Conservation (phyloP, 2,329 filamentous ascomycete genomes). For the Rutstroemia sp. region DNA sequence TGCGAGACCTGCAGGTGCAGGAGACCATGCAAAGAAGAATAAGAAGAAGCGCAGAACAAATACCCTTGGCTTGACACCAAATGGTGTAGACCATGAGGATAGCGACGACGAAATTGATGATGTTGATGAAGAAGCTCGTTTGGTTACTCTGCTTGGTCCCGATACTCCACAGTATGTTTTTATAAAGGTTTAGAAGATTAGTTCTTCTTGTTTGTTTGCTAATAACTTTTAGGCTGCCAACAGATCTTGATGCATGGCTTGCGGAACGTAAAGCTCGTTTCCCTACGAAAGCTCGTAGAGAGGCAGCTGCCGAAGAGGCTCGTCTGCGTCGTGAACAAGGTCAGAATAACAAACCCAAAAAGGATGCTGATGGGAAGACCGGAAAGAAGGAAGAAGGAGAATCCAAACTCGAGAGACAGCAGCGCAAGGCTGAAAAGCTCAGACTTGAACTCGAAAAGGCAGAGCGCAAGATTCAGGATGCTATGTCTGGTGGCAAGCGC, state of each 20-base stretch:
- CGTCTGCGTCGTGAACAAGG: conserved; percentile 27
- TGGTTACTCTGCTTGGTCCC: conserved; percentile 31
- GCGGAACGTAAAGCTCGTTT: conserved; percentile 72
- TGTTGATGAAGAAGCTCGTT: conserved; percentile 51
- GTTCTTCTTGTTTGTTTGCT: conserved; percentile 25
- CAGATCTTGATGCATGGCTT: conserved; percentile 73
- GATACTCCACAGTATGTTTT: conserved; percentile 31
- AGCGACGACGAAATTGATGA: conserved; percentile 58
- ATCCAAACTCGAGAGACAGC: conserved; percentile 45
- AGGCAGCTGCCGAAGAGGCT: conserved; percentile 51
- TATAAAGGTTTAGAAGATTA: conserved; percentile 20
- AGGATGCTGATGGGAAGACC: conserved; percentile 29
- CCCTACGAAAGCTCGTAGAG: conserved; percentile 67
- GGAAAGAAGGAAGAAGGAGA: conserved; percentile 43
- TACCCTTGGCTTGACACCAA: conserved; percentile 62
- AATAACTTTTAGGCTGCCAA: conserved; percentile 32
- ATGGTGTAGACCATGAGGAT: conserved; percentile 42
- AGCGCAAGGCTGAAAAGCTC: conserved; percentile 52
- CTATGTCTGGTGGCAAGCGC: conserved; percentile 52
- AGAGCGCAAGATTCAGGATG: conserved; percentile 39
- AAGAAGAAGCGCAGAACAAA: conserved; percentile 69
- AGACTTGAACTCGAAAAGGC: conserved; percentile 61
- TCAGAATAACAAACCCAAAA: conserved; percentile 21
- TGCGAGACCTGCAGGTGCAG: conserved; percentile 19
- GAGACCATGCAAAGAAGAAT: conserved; percentile 41